Base-by-base conservation (phyloP, 192 early-diverging fungal species). In the Jimgerdemannia lactiflua region DNA sequence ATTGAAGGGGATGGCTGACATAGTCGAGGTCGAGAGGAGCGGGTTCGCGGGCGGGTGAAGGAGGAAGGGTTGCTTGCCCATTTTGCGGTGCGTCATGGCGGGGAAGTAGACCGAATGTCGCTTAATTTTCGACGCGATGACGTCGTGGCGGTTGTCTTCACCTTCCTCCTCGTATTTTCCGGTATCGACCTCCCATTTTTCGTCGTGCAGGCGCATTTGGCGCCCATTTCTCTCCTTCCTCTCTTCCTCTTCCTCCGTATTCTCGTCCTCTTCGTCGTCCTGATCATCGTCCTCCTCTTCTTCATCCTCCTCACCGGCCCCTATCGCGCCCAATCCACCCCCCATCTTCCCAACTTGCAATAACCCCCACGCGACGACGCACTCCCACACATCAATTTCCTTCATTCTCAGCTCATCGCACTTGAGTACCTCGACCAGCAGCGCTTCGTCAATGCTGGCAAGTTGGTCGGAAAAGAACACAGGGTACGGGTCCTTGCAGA, bases 401-500 rank as follows among this genome's bases (percentile, higher is more conserved):
- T 40, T 54, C 72, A 73, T 66, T 9, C 72, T 43, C 6, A 73
- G 59, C n/a, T 73, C 72, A 65, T 66, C 67, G 42, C 72, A 42
- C 1, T 73, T 64, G 9, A 73, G 64, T 0, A 73, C 43, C 43
- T 73, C 72, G 2, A 73, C 17, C 64, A 73, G 54, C 40, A 73
- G 39, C 19, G 43, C 9, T 14, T 20, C 43, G 42, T 73, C 67
- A 64, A 73, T 73, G 17, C 17, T 65, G 10, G 39, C 18, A 66
- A 73, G 67, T 10, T 66, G 41, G 7, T 6, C 39, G 8, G 63
- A 20, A 4, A 41, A 39, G 8, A 73, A 73, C 3, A 67, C 65
- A 2, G 72, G 64, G 29, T 73, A 73, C 39, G 72, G 72, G n/a
- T 73, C 72, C 63, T 67, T 65, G 40, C 72, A 73, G 29, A 73